phyloP scores from a whole-genome alignment of 2,329 filamentous ascomycete genomes.

The Cladosporium sp. region DNA sequence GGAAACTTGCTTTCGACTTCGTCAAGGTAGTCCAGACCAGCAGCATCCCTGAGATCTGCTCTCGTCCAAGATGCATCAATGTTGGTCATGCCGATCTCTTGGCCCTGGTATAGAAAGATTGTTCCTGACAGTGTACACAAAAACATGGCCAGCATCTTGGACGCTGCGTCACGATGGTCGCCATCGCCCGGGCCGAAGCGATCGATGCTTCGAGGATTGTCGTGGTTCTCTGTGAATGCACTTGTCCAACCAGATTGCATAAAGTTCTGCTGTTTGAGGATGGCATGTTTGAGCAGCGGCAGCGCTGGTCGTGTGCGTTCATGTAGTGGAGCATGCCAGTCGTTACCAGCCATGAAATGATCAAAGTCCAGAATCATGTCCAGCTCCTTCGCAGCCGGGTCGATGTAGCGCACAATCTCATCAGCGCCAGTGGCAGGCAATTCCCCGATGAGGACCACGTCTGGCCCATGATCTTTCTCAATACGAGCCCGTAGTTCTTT shows the following conservation, averaged over 20 bases:
- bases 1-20: not conserved
- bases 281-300: slow-evolving; percentile 23
- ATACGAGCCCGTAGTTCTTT: slow-evolving; percentile 38
- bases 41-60: not conserved
- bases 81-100: slow-evolving; percentile 64
- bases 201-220: slow-evolving; percentile 57
- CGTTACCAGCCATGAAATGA: slow-evolving; percentile 16
- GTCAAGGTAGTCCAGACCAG: not conserved
- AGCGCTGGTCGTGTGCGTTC: not conserved
- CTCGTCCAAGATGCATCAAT: slow-evolving; percentile 45
- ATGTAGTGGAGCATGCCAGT: not conserved
- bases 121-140: slow-evolving; percentile 58
- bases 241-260: not conserved
- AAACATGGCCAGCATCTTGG: slow-evolving; percentile 58
- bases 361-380: slow-evolving; percentile 27
- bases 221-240: slow-evolving; percentile 51
- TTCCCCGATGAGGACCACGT: not conserved
- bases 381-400: not conserved
- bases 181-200: slow-evolving; percentile 11
- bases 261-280: slow-evolving; percentile 32
- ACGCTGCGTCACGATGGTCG: slow-evolving; percentile 42
- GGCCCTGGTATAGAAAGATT: slow-evolving; percentile 62
- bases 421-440: not conserved
- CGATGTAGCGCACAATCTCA: not conserved
- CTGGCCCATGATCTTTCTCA: slow-evolving; percentile 34